A percentile compares a stretch with the other conserved stretches of the same genome.
These are phyloP conservation scores for Solanum ossicruentum DNA, from an alignment of 257 asterid species.

Conservation along the genomic window DNA sequence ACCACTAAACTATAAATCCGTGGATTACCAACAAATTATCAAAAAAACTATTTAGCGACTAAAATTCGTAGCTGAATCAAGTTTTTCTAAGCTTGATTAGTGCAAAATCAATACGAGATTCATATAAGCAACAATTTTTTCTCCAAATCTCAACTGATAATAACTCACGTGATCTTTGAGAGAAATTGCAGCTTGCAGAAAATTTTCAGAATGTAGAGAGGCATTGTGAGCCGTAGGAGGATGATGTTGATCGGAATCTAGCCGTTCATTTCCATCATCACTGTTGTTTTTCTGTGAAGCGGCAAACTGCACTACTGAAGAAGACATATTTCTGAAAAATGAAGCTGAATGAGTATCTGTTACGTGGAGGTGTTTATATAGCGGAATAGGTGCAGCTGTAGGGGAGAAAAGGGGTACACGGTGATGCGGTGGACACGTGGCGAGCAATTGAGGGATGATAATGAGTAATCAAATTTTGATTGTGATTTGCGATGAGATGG, in stretches of 20 bases:
- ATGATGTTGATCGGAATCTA: conserved; percentile 18
- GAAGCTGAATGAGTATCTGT: neutral
- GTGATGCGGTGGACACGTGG: neutral
- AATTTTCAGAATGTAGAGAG: conserved; percentile 24
- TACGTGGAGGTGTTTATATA: neutral
- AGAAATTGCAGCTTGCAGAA: conserved; percentile 52
- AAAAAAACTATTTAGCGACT: neutral
- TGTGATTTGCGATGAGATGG: neutral
- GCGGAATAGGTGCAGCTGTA: neutral
- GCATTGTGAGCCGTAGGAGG: conserved; percentile 23
- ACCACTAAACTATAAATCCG: neutral
- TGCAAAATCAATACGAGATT: neutral
- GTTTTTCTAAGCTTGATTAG: neutral
- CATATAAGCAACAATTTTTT: neutral
- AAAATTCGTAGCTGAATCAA: neutral
- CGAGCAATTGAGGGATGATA: neutral
- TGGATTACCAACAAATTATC: neutral
- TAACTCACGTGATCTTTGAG: conserved; percentile 45
- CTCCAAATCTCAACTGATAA: neutral
- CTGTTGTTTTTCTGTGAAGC: conserved; percentile 29
- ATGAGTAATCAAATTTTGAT: neutral
- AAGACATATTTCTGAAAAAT: conserved; percentile 23
- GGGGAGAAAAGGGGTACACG: neutral
- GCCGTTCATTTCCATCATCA: conserved; percentile 36
- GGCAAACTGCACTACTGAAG: conserved; percentile 30